Conservation (phyloP, 2,329 filamentous ascomycete species). For the Pseudogymnoascus verrucosus region DNA sequence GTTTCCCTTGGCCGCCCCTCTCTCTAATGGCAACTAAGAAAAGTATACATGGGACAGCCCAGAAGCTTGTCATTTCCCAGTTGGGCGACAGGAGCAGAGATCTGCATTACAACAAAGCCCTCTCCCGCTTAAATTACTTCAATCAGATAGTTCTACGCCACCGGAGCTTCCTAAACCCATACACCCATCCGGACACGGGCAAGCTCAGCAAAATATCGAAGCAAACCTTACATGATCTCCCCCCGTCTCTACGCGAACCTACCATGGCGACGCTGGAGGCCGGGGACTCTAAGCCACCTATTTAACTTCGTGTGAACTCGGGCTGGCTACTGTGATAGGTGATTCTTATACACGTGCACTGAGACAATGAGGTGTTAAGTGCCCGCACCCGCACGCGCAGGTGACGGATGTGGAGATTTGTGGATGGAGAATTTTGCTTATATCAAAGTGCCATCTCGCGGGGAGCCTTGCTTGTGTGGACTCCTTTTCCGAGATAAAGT, state of each 20-base stretch:
- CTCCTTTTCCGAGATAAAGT: not conserved
- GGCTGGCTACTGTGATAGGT: not conserved
- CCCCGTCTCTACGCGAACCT: not conserved
- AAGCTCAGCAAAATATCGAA: too few species aligned
- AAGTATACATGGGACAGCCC: not conserved
- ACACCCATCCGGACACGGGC: not conserved
- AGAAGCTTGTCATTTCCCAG: not conserved
- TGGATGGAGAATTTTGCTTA: too few species aligned
- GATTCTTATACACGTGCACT: not conserved
- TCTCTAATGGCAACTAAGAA: not conserved
- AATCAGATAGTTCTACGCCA: not conserved
- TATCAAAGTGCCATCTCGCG: not conserved
- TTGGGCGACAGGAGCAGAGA: not conserved
- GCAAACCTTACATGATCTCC: not conserved
- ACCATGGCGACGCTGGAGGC: not conserved
- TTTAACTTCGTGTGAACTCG: not conserved
- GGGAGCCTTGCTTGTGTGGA: not conserved
- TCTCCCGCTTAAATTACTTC: not conserved
- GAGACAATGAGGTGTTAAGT: not conserved
- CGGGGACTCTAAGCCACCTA: not conserved
- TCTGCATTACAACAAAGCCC: not conserved
- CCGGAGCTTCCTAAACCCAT: not conserved
- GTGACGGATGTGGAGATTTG: not conserved
- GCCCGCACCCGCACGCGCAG: not conserved
- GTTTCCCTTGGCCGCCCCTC: not conserved